phyloP scores from a whole-genome alignment of 179 eudicot genomes.

The Carnegiea gigantea region DNA sequence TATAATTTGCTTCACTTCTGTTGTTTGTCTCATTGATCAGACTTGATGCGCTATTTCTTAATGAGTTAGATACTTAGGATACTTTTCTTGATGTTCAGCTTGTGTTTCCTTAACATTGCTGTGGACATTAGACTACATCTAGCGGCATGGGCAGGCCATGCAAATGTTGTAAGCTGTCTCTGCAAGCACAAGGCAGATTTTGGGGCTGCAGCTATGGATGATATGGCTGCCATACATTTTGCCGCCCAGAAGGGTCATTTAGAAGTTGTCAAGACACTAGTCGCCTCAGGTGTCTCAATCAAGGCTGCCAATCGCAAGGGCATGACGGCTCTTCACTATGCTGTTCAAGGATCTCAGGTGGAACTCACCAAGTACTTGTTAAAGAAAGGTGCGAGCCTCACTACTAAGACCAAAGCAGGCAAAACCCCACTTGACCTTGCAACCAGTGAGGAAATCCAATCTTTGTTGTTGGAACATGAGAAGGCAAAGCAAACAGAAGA shows the following conservation, averaged over 20 bases:
- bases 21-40: background rate
- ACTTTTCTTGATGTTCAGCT: background rate
- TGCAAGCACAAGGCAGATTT: slow-evolving; percentile 91
- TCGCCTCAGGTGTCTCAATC: slow-evolving; percentile 65
- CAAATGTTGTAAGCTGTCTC: slow-evolving; percentile 61
- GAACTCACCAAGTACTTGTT: slow-evolving; percentile 81
- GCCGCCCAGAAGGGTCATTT: slow-evolving; percentile 93
- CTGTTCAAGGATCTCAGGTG: slow-evolving; percentile 80
- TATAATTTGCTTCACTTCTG: no score
- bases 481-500: slow-evolving; percentile 32
- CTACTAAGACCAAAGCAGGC: slow-evolving; percentile 76
- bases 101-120: slow-evolving; percentile 47
- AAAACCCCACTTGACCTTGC: slow-evolving; percentile 78
- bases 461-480: slow-evolving; percentile 48
- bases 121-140: slow-evolving; percentile 66
- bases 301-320: slow-evolving; percentile 82
- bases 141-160: slow-evolving; percentile 97
- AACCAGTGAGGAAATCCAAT: slow-evolving; percentile 59
- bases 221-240: slow-evolving; percentile 94
- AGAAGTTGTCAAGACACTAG: slow-evolving; percentile 65
- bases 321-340: slow-evolving; percentile 88
- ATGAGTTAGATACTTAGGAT: background rate
- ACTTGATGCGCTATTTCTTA: background rate
- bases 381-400: slow-evolving; percentile 65
- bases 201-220: slow-evolving; percentile 96